Base-by-base conservation (phyloP, 306 rosid genomes). In the Spatholobus suberectus region DNA sequence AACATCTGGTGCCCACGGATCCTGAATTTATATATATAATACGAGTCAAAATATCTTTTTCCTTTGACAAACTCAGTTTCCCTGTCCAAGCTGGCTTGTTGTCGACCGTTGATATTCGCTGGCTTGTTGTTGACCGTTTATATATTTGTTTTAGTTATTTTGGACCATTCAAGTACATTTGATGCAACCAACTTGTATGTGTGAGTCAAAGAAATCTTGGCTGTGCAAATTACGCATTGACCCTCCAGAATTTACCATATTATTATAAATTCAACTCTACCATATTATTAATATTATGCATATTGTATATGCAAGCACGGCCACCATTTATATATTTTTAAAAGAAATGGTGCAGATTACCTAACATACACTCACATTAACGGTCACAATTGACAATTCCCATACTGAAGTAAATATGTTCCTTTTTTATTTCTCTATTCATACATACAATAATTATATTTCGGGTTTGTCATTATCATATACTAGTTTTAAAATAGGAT, bases 131-230 rank as follows among this genome's bases (percentile, higher is more conserved):
- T 76, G 27, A 61, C 59, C n/a, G n/a, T n/a, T n/a, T n/a, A n/a
- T n/a, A n/a, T 70, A 21, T 51, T 67, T 10, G 38, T 66, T 65
- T 66, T 62, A 27, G 11, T 59, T 76, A 76, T 26, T 17, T 65
- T 24, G 14, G 6, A 24, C 7, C 59, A 21, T 46, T 47, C 9
- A 62, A n/a, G 10, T 29, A 29, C 37, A 46, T 78, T 32, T 34
- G 20, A 63, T 46, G 49, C 34, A 29, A 32, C 29, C 65, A 77
- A 24, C 47, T 77, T 59, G 51, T 24, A 63, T 63, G 12, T 29
- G 14, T 23, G 59, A 78, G 82, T 51, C 54, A 78, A 77, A 23
- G 34, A 54, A 79, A 40, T 54, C 43, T 51, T 78, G 54, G 14
- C 20, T 14, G 34, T 34, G 37, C 54, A 23, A 34, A 65, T 47